Conservation (phyloP, 306 rosid genomes). For the Comarum palustre region DNA sequence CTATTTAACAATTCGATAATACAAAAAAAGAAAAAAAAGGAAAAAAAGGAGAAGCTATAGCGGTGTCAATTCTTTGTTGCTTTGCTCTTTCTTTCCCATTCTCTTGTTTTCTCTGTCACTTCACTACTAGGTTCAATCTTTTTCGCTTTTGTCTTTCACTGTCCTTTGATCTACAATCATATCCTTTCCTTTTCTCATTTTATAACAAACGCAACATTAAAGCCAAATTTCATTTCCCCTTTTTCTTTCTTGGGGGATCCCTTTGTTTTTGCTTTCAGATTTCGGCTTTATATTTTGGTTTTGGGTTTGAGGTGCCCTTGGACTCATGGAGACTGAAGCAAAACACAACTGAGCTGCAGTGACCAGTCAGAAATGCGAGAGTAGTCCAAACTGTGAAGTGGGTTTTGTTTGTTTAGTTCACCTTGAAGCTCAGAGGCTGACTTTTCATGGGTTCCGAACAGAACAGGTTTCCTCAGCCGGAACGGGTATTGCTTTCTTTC, state of each 20-base stretch:
- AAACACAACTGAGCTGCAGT: neutral
- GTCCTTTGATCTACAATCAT: slow-evolving; percentile 50
- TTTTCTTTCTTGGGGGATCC: slow-evolving; percentile 10
- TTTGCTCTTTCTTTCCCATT: slow-evolving; percentile 27
- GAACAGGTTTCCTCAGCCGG: slow-evolving; percentile 80
- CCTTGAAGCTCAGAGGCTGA: neutral
- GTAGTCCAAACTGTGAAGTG: neutral
- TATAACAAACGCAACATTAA: neutral
- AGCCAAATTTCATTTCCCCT: neutral
- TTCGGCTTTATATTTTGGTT: slow-evolving; percentile 1
- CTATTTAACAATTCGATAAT: no score
- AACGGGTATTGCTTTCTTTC: slow-evolving; percentile 56
- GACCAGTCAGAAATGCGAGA: neutral
- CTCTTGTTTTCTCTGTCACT: slow-evolving; percentile 29
- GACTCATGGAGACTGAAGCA: slow-evolving; percentile 18
- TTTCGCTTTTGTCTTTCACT: slow-evolving; percentile 80
- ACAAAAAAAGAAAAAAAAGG: neutral
- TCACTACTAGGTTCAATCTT: slow-evolving; percentile 29
- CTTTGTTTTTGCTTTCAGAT: slow-evolving; percentile 5
- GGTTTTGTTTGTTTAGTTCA: slow-evolving; percentile 1
- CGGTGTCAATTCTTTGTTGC: slow-evolving; percentile 10
- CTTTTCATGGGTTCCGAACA: slow-evolving; percentile 84
- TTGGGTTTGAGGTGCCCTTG: neutral
- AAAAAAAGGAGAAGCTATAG: neutral
- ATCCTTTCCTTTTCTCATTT: slow-evolving; percentile 16